Evolutionary conservation across 805 yeast genomes (phyloP), one percentile per base, ranked within the genome.

Genomic region (Myxozyma mucilagina): DNA sequence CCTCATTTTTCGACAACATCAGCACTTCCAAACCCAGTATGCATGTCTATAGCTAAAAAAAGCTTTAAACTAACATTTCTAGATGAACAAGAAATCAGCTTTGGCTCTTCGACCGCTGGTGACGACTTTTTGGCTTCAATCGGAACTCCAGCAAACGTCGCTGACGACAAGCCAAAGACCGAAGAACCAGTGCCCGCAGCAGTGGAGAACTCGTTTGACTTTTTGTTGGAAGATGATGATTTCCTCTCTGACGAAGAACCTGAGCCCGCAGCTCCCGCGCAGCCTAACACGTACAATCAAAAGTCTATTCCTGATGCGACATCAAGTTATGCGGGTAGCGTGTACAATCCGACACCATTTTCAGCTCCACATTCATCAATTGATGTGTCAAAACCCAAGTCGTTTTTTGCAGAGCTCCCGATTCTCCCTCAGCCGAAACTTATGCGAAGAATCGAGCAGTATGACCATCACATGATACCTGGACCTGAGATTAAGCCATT

Each of bases 161-260:
- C 35, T 2, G 18, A 16, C 14, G 54, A 34, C 13, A 43, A 47
- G 29, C n/a, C 45, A 24, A 18, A 14, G 1, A 10, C 42, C n/a
- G 53, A 53, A 18, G 18, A n/a, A 4, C 16, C 32, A 5, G 11
- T 38, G 44, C 20, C 35, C 32, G 4, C 54, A 14, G 59, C n/a
- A n/a, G n/a, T n/a, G n/a, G n/a, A 34, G 18, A 35, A 45, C 18
- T 45, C 64, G 3, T 57, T 63, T 32, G 67, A 62, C 35, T 61
- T 61, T 29, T 35, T 63, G n/a, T 38, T 63, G 5, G 67, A 63
- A 7, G 67, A 63, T 34, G 58, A 53, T 24, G 66, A 63, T 29
- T 61, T 63, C 53, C 48, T 63, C 1, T 43, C 66, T 4, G 66
- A 63, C 20, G 66, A 57, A 14, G 66, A 62, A 16, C 39, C 44